A percentile compares a stretch with the other conserved stretches of the same genome.
phyloP scores from a whole-genome alignment of 257 asterid species.

The Solanum neorickii region DNA sequence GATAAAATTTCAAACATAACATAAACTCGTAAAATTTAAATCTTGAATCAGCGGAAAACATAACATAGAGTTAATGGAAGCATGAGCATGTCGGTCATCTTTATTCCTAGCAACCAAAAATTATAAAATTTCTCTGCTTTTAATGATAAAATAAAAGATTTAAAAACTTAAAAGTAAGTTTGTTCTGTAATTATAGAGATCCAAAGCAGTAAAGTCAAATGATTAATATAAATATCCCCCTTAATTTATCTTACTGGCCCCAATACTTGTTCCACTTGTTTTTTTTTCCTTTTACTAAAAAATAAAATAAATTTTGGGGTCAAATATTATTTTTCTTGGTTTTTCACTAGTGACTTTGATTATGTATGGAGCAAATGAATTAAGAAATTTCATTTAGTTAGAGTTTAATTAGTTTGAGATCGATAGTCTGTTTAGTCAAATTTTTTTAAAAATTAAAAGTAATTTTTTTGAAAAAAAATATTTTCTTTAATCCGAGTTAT shows the following conservation, averaged over 20 bases:
- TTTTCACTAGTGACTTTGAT: neutral
- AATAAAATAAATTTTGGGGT: neutral
- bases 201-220: neutral
- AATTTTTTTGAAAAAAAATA: too few species aligned
- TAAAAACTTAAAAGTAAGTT: neutral
- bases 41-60: rapidly evolving
- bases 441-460: rapidly evolving
- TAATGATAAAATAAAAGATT: neutral
- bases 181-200: neutral
- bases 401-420: neutral
- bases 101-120: neutral
- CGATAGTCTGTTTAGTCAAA: neutral
- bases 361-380: neutral
- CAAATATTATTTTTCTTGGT: neutral
- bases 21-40: neutral
- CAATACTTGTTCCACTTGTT: neutral
- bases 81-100: neutral
- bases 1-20: rapidly evolving
- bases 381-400: neutral
- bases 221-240: neutral
- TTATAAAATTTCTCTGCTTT: neutral
- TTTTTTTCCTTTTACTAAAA: neutral
- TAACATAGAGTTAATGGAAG: neutral
- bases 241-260: neutral
- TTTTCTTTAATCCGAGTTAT: neutral